Base-by-base conservation (phyloP, 1,139 yeast species). In the Candida mesenterica region DNA sequence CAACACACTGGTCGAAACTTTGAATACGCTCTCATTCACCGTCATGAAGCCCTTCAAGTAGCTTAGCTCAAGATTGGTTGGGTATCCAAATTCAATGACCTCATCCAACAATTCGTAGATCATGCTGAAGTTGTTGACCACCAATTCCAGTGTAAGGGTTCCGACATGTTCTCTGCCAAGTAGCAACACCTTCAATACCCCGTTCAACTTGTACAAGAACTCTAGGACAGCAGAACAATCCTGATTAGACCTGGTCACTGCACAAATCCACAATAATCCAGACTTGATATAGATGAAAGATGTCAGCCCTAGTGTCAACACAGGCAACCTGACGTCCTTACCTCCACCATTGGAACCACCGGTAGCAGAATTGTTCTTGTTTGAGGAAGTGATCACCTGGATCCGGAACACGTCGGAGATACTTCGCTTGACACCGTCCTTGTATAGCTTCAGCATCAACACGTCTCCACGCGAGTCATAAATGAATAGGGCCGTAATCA, bases 331-430 rank as follows among this genome's bases (percentile, higher is more conserved):
- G 20, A 69, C 64, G 49, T 74, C 68, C 22, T 53, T 44, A 14
- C 43, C 44, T 23, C 33, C 33, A 32, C 49, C 44, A 8, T 46
- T 38, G 9, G 38, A 43, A 24, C 31, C 36, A 12, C 45, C 43
- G 12, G 41, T 31, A 16, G 46, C 41, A 13, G 40, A 28, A 22
- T 41, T 37, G 29, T 42, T 40, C 29, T 58, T 57, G 25, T 48
- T 55, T 32, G 60, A 38, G 29, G 50, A 76, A 36, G 87, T 72
- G 33, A 90, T 86, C 26, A 89, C 95, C 54, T 92, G 96, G 43
- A 90, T 83, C 24, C 96, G 75, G 55, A 92, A 92, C 30, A 89
- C 88, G 48, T 90, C 97, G n/a, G 94, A 74, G 26, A 90, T 79
- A 37, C 83, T 83, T 15, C 72, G 49, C 42, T 55, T 68, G 37